phyloP scores from a whole-genome alignment of 768 basidiomycete genomes.

The Auricularia cornea region DNA sequence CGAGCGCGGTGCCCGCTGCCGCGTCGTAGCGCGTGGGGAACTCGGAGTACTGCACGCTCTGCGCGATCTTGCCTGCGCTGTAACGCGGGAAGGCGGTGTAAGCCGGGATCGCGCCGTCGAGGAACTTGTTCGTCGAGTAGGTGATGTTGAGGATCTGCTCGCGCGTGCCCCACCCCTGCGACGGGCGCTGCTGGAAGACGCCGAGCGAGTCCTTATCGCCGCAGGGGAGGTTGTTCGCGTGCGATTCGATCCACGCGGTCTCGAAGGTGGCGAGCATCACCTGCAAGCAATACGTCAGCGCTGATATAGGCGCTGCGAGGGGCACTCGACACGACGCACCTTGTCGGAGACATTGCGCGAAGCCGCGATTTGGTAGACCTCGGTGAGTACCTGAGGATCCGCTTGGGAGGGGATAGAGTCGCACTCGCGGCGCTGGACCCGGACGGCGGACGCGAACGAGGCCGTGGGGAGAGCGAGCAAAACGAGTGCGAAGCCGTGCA shows the following conservation, averaged over 20 bases:
- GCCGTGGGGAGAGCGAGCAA: too few relatives aligned
- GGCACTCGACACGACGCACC: too few relatives aligned
- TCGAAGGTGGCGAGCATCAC: not conserved
- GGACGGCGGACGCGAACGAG: too few relatives aligned
- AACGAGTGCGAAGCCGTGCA: too few relatives aligned
- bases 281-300: not conserved
- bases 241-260: not conserved
- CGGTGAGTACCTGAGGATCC: too few relatives aligned
- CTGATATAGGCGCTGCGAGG: too few relatives aligned
- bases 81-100: not conserved
- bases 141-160: not conserved
- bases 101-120: not conserved
- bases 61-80: not conserved
- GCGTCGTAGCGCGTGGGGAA: not conserved
- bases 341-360: too few relatives aligned
- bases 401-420: too few relatives aligned
- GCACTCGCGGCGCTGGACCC: too few relatives aligned
- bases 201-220: not conserved
- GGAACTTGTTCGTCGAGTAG: not conserved
- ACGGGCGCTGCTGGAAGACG: not conserved
- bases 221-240: not conserved
- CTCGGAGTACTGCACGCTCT: not conserved
- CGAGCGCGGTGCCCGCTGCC: not conserved
- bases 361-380: too few relatives aligned
- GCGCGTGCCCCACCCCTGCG: not conserved